Evolutionary conservation across 345 rosid species (phyloP).

Genomic region (Mangifera indica): DNA sequence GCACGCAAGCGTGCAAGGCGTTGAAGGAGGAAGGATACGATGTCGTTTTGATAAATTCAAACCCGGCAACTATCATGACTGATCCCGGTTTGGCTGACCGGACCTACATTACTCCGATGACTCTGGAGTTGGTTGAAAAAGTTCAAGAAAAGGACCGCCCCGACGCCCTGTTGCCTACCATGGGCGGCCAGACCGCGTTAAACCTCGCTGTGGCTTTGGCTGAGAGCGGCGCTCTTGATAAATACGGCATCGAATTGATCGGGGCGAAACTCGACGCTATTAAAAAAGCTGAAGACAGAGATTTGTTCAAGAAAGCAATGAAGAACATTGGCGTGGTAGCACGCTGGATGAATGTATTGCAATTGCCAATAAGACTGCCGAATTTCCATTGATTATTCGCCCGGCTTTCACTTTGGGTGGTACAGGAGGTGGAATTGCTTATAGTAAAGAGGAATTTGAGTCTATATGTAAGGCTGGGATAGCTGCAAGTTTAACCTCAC

Average conservation of each 20-base stretch:
- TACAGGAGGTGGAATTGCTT: constrained; percentile 97
- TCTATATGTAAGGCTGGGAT: constrained; percentile 76
- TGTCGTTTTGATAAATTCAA: constrained; percentile 82
- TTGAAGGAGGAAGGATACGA: constrained; percentile 85
- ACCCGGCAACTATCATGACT: constrained; percentile 98
- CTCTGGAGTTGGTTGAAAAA: constrained; percentile 82
- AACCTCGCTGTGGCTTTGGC: constrained; percentile 93
- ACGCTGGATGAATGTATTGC: constrained; percentile 78
- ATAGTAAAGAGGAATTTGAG: constrained; percentile 89
- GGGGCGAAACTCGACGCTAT: constrained; percentile 95
- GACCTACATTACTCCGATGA: constrained; percentile 89
- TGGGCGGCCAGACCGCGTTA: constrained; percentile 97
- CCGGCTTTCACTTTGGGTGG: constrained; percentile 95
- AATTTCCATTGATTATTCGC: constrained; percentile 89
- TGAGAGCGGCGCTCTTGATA: constrained; percentile 69
- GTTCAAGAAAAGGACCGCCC: constrained; percentile 81
- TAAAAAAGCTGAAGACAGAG: constrained; percentile 89
- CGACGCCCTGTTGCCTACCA: constrained; percentile 84
- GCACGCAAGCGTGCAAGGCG: constrained; percentile 96
- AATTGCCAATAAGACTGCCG: constrained; percentile 73
- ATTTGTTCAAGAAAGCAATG: constrained; percentile 89
- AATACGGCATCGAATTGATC: constrained; percentile 76
- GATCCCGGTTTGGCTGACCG: constrained; percentile 88
- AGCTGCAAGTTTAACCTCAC: constrained; percentile 83
- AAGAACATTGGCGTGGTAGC: constrained; percentile 71